Conservation (phyloP, 2,329 filamentous ascomycete genomes). For the Fusarium goolgardi region DNA sequence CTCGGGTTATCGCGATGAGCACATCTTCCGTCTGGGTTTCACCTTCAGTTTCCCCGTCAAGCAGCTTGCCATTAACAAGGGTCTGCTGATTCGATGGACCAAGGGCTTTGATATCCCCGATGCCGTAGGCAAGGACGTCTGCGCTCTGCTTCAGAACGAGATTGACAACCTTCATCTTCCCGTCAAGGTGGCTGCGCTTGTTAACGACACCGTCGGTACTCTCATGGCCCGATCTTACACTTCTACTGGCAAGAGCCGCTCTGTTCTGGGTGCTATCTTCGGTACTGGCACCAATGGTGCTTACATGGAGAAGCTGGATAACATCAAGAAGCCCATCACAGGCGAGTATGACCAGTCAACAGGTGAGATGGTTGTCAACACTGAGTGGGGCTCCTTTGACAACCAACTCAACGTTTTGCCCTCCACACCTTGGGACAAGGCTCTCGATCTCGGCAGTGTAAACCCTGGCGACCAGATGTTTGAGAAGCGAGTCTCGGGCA, state of each 20-base stretch:
- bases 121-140: slow-evolving; percentile 93
- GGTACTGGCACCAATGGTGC: slow-evolving; percentile 97
- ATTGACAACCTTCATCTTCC: slow-evolving; percentile 88
- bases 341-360: slow-evolving; percentile 82
- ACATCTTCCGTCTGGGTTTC: slow-evolving; percentile 95
- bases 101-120: slow-evolving; percentile 99
- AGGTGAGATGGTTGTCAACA: slow-evolving; percentile 97
- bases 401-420: slow-evolving; percentile 91
- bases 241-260: slow-evolving; percentile 85
- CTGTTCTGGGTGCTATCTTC: slow-evolving; percentile 95
- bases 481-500: slow-evolving; percentile 96
- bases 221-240: slow-evolving; percentile 98
- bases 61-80: slow-evolving; percentile 95
- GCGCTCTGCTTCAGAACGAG: slow-evolving; percentile 86
- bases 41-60: slow-evolving; percentile 98
- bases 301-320: slow-evolving; percentile 91
- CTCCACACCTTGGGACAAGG: slow-evolving; percentile 82
- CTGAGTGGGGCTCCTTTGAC: slow-evolving; percentile 98
- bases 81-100: slow-evolving; percentile 94
- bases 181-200: slow-evolving; percentile 92
- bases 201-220: slow-evolving; percentile 98
- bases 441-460: slow-evolving; percentile 81
- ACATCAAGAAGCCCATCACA: slow-evolving; percentile 80
- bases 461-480: slow-evolving; percentile 99
- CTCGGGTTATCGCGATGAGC: slow-evolving; percentile 73